These are phyloP conservation scores for Bjerkandera adusta DNA, from an alignment of 1,284 basidiomycete species.

Conservation along the genomic window DNA sequence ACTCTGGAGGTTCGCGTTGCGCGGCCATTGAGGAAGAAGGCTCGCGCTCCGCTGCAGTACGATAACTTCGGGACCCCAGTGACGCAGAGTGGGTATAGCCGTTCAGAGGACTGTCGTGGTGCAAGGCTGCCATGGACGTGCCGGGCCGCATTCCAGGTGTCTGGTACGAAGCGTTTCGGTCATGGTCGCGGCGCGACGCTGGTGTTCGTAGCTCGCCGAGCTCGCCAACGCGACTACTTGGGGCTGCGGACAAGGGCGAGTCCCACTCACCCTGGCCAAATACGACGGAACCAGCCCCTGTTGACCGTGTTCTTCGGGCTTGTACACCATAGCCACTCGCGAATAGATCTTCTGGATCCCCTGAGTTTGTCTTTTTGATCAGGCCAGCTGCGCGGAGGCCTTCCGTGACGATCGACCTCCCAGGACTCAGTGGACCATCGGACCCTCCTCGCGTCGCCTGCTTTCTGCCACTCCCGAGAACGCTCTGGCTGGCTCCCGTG, in stretches of 20 bases:
- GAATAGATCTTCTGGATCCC: slow-evolving; percentile 38
- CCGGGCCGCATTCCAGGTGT: slow-evolving; percentile 35
- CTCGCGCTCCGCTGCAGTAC: slow-evolving; percentile 25
- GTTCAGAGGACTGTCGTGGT: slow-evolving; percentile 29
- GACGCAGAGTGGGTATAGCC: slow-evolving; percentile 34
- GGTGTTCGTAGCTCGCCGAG: slow-evolving; percentile 23
- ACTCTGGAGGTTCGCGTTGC: background rate
- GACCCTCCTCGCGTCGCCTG: slow-evolving; percentile 59
- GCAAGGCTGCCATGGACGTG: slow-evolving; percentile 50
- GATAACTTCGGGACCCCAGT: slow-evolving; percentile 33
- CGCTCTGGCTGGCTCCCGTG: slow-evolving; percentile 2
- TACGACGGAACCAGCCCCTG: slow-evolving; percentile 8
- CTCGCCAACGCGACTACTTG: slow-evolving; percentile 1
- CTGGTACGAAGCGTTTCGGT: slow-evolving; percentile 20
- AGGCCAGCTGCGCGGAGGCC: slow-evolving; percentile 73
- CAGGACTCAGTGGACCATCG: slow-evolving; percentile 53
- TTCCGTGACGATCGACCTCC: slow-evolving; percentile 62
- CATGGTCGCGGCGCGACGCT: slow-evolving; percentile 13
- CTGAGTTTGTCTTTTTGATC: slow-evolving; percentile 33
- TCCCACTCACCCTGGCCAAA: slow-evolving; percentile 11
- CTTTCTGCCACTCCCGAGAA: slow-evolving; percentile 38
- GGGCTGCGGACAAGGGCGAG: slow-evolving; percentile 1
- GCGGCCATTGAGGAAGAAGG: slow-evolving; percentile 7
- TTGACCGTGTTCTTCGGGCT: slow-evolving; percentile 10
- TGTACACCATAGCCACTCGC: slow-evolving; percentile 15